A percentile compares a stretch with the other conserved stretches of the same genome.
Evolutionary conservation across 2,329 filamentous ascomycete species (phyloP).

Genomic region (Ophiocordyceps camponoti-leonardi): DNA sequence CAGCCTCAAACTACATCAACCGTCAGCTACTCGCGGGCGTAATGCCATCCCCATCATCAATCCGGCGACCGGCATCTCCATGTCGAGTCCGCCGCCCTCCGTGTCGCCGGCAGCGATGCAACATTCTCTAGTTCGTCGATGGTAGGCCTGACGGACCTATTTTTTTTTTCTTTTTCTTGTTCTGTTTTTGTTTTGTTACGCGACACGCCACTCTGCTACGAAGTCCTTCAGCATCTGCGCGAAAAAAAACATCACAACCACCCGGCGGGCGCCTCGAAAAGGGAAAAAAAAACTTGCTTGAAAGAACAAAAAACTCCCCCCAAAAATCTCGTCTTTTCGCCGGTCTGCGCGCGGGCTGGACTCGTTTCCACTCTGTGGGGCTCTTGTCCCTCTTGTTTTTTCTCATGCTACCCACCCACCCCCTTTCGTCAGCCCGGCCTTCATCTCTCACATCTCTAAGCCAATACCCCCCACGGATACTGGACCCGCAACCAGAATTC

Average conservation of each 20-base stretch:
- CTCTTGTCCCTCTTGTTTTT: neutral
- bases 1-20: constrained; percentile 75
- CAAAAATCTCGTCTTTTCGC: neutral
- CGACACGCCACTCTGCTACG: neutral
- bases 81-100: constrained; percentile 73
- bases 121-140: constrained; percentile 33
- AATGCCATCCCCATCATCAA: constrained; percentile 98
- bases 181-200: neutral
- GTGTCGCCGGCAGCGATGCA: constrained; percentile 47
- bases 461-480: neutral
- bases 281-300: neutral
- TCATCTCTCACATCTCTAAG: neutral
- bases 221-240: neutral
- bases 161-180: neutral
- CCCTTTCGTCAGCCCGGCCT: neutral
- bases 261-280: neutral
- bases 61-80: constrained; percentile 72
- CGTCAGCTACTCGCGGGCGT: constrained; percentile 70
- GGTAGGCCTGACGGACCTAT: constrained; percentile 22
- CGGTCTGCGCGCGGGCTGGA: neutral
- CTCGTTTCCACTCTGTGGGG: neutral
- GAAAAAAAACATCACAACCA: neutral
- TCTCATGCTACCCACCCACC: neutral
- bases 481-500: neutral
- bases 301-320: neutral